Evolutionary conservation across 2,329 filamentous ascomycete species (phyloP).

Genomic region (Bipolaris bicolor): DNA sequence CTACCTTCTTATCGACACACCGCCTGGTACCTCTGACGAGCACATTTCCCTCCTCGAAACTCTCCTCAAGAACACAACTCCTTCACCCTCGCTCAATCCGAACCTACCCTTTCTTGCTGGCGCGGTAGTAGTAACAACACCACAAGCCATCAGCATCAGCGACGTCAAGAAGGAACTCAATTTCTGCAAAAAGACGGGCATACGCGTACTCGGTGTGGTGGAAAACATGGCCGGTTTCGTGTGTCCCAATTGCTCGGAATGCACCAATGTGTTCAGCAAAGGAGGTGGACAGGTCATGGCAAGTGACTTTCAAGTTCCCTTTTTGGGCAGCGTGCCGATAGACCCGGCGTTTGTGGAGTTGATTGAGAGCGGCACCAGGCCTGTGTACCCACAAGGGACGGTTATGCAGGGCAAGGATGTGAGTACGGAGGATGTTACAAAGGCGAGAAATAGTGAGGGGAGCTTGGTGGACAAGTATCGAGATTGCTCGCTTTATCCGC

Average conservation of each 20-base stretch:
- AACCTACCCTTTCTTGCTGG: slow-evolving; percentile 64
- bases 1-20: slow-evolving; percentile 93
- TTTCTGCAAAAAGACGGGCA: slow-evolving; percentile 84
- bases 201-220: slow-evolving; percentile 83
- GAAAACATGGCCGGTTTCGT: slow-evolving; percentile 97
- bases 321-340: slow-evolving; percentile 86
- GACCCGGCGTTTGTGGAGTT: slow-evolving; percentile 90
- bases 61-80: slow-evolving; percentile 59
- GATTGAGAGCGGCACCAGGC: slow-evolving; percentile 74
- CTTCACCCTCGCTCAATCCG: slow-evolving; percentile 16
- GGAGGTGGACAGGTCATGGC: slow-evolving; percentile 92
- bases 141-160: slow-evolving; percentile 89
- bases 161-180: slow-evolving; percentile 96
- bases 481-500: slow-evolving; percentile 70
- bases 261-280: slow-evolving; percentile 90
- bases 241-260: slow-evolving; percentile 77
- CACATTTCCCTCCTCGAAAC: slow-evolving; percentile 93
- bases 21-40: slow-evolving; percentile 94
- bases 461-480: slow-evolving; percentile 74
- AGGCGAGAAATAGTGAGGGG: slow-evolving; percentile 38
- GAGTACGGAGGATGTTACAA: slow-evolving; percentile 18
- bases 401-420: slow-evolving; percentile 43
- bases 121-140: slow-evolving; percentile 93
- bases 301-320: slow-evolving; percentile 79
- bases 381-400: slow-evolving; percentile 73